Evolutionary conservation across 805 yeast species (phyloP).

Genomic region (Cyberlindnera petersonii): DNA sequence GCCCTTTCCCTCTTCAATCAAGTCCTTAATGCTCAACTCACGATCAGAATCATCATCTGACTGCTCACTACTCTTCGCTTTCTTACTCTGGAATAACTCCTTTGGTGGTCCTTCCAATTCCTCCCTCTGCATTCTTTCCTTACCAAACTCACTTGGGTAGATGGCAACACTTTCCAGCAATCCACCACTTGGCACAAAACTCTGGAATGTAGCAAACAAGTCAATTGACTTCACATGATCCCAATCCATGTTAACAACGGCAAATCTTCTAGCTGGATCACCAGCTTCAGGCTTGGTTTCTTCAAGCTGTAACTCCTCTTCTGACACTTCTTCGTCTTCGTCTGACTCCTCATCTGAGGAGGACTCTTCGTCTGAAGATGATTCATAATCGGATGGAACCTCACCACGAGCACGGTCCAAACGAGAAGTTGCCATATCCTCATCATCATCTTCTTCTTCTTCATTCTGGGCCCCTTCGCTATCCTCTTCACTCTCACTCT

Average conservation of each 20-base stretch:
- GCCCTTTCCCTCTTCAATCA: constrained; percentile 78
- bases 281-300: constrained; percentile 76
- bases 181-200: constrained; percentile 80
- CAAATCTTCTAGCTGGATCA: constrained; percentile 77
- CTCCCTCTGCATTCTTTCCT: constrained; percentile 84
- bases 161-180: constrained; percentile 63
- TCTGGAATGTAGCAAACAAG: constrained; percentile 79
- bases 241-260: constrained; percentile 97
- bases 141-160: constrained; percentile 90
- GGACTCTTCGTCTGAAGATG: constrained; percentile 38
- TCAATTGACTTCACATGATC: constrained; percentile 88
- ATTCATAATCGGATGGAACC: constrained; percentile 37
- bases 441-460: constrained; percentile 18
- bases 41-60: constrained; percentile 41
- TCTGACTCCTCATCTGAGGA: constrained; percentile 37
- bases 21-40: constrained; percentile 61
- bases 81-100: constrained; percentile 53
- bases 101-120: constrained; percentile 90
- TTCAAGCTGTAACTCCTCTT: constrained; percentile 49
- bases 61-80: constrained; percentile 35
- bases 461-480: constrained; percentile 29
- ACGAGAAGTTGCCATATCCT: constrained; percentile 18
- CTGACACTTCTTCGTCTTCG: constrained; percentile 38
- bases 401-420: constrained; percentile 70
- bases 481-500: constrained; percentile 43